phyloP scores from a whole-genome alignment of 176 grass and related monocot genomes.

The Oryza brachyantha region DNA sequence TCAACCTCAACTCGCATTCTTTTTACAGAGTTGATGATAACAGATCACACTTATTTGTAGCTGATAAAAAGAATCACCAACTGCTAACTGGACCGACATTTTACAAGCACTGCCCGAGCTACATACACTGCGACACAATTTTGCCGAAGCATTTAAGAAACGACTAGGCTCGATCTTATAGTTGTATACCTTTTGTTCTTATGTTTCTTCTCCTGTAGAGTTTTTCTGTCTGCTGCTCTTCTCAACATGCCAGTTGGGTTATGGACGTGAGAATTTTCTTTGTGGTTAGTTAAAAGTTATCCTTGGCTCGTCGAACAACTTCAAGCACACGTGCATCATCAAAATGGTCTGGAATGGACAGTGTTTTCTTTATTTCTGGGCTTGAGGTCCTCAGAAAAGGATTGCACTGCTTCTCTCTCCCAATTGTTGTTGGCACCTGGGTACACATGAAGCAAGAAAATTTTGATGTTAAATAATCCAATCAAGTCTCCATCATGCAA shows the following conservation, averaged over 20 bases:
- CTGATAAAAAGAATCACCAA: constrained; percentile 47
- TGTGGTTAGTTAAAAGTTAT: constrained; percentile 70
- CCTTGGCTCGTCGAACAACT: constrained; percentile 72
- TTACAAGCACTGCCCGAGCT: constrained; percentile 38
- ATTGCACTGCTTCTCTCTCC: constrained; percentile 90
- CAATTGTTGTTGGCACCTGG: constrained; percentile 89
- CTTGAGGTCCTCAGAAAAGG: constrained; percentile 85
- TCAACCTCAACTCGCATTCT: not conserved
- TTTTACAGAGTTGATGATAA: constrained; percentile 25
- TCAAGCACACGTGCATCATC: constrained; percentile 66
- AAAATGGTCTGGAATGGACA: constrained; percentile 74
- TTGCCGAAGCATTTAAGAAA: constrained; percentile 36
- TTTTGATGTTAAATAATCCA: not conserved
- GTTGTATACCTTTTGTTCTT: constrained; percentile 33
- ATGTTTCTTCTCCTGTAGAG: constrained; percentile 29
- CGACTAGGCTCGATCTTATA: constrained; percentile 25
- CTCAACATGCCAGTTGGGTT: constrained; percentile 26
- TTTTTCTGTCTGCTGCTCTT: constrained; percentile 25
- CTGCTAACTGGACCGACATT: constrained; percentile 7
- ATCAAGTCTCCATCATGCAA: not conserved
- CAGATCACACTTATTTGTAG: constrained; percentile 28
- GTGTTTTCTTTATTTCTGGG: constrained; percentile 59
- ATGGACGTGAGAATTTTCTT: constrained; percentile 9
- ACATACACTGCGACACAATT: constrained; percentile 48
- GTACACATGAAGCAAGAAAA: not conserved